Percentiles rank a stretch among this genome's conserved stretches.
phyloP scores from a whole-genome alignment of 257 asterid genomes.

The Fraxinus quadrangulata region DNA sequence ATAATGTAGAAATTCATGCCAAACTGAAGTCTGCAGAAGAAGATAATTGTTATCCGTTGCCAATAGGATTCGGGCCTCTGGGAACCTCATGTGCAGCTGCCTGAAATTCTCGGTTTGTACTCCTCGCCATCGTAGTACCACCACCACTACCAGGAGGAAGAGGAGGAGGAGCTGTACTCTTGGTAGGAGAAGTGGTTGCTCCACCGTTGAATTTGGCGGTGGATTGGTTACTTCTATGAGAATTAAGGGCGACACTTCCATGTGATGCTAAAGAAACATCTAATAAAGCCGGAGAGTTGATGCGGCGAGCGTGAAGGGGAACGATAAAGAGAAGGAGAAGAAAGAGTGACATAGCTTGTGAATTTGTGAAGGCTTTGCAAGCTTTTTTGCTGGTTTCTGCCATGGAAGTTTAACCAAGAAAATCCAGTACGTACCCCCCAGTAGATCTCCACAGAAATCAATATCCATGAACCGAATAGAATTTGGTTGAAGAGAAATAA shows the following conservation, averaged over 20 bases:
- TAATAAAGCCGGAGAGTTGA: neutral
- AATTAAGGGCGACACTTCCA: neutral
- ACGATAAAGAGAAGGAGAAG: neutral
- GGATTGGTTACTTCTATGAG: neutral
- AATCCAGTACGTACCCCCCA: neutral
- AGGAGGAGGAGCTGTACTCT: too few species aligned
- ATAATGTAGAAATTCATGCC: neutral
- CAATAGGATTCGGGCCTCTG: neutral
- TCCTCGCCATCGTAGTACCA: neutral
- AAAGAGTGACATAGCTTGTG: neutral
- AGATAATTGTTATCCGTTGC: neutral
- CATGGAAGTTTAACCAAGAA: neutral
- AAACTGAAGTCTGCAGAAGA: neutral
- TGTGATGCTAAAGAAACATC: neutral
- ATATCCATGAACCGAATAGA: neutral
- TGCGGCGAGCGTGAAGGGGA: neutral
- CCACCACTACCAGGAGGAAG: neutral
- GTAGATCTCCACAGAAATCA: neutral
- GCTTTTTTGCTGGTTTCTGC: neutral
- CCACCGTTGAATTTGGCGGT: neutral
- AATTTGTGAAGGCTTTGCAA: neutral
- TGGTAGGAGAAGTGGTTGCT: neutral
- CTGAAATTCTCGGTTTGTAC: neutral
- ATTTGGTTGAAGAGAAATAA: neutral
- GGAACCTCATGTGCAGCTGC: conserved; percentile 5